Base-by-base conservation (phyloP, 148 eudicot genomes). In the Dianthus caryophyllus region DNA sequence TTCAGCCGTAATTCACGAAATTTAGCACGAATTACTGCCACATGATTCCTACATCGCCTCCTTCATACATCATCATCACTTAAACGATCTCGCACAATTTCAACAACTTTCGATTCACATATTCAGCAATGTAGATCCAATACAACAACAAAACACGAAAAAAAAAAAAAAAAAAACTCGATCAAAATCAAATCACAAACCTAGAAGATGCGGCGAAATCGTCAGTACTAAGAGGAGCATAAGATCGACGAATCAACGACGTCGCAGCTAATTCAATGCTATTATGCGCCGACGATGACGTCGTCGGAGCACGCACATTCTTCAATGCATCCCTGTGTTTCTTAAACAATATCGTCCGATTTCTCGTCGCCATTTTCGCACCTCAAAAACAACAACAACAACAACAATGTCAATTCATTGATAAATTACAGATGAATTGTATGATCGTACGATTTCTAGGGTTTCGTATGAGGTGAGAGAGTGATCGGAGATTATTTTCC, bases 311-410 rank as follows among this genome's bases (percentile, higher is more conserved):
- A 27, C 93, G 76, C 13, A 84, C 96, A 75, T 85, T 85, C 78
- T 89, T 89, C 58, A 92, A 78, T 11, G 96, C 90, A 66, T 92
- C 93, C 51, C 96, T 82, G 59, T 89, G 85, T 75, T 81, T 89
- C 67, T 76, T 81, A 49, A 66, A 92, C 86, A 89, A 39, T 9
- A 85, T 41, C 51, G 97, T 85, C 66, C 91, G 67, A 64, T 89
- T 92, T 70, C 97, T 82, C 55, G 84, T 77, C 78, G 97, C 87
- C 97, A 92, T 92, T 75, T n/a, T 29, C 6, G 9, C 20, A 5
- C 2, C 9, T 25, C 9, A 33, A 41, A 33, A 7, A 36, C 8
- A 15, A 41, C 8, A 46, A 18, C 5, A 14, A 21, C 12, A 36
- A 15, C 18, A 13, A 59, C 39, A 12, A 25, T 22, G 18, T 57